Evolutionary conservation across 495 filamentous ascomycete species (phyloP).

Genomic region (Talaromyces trachyspermus): DNA sequence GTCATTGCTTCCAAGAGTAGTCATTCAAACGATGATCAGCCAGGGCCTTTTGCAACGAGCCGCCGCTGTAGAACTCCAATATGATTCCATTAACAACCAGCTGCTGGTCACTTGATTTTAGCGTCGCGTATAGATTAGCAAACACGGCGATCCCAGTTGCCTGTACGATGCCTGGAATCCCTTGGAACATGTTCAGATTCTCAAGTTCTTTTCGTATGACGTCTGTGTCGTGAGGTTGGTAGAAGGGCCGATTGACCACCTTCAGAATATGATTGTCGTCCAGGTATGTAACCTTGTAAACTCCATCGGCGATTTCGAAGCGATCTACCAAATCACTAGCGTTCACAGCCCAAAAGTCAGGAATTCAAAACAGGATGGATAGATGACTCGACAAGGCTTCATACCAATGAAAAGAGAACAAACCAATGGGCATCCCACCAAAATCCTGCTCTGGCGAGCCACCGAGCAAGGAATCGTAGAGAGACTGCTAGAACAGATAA

Average conservation of each 20-base stretch:
- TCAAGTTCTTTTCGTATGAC: conserved; percentile 16
- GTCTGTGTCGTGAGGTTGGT: conserved; percentile 15
- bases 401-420: too few relatives aligned
- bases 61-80: conserved; percentile 13
- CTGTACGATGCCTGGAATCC: conserved; percentile 15
- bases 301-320: conserved; percentile 11
- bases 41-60: conserved; percentile 14
- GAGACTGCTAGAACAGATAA: too few relatives aligned
- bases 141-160: conserved; percentile 15
- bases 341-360: conserved; percentile 11
- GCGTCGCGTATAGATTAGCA: conserved; percentile 17
- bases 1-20: conserved; percentile 16
- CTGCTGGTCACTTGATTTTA: background rate
- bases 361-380: conserved; percentile 12
- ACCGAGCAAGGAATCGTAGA: too few relatives aligned
- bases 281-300: conserved; percentile 12
- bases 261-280: conserved; percentile 14
- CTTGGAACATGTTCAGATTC: conserved; percentile 13
- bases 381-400: conserved; percentile 12
- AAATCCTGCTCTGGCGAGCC: too few relatives aligned
- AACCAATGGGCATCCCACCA: too few relatives aligned
- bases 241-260: conserved; percentile 14
- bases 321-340: conserved; percentile 8
- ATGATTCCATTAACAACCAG: conserved; percentile 16
- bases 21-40: conserved; percentile 8